Conservation (phyloP, 805 yeast species). For the Yamadazyma olivae region DNA sequence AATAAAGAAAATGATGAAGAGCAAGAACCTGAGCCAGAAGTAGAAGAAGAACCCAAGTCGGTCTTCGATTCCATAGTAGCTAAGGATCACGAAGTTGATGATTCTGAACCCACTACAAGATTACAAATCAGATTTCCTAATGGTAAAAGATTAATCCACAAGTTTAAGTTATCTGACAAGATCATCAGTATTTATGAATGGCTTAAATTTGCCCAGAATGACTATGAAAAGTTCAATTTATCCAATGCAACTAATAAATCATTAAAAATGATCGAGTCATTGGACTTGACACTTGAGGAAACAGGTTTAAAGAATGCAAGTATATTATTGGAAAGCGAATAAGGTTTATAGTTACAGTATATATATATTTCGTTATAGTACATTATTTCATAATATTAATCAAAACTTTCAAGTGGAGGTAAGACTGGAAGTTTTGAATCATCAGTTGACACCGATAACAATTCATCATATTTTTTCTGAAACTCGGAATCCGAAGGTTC, state of each 20-base stretch:
- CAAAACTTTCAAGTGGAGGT: conserved; percentile 10
- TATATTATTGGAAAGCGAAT: conserved; percentile 56
- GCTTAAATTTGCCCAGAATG: conserved; percentile 52
- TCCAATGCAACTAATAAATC: conserved; percentile 31
- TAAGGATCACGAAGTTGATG: conserved; percentile 62
- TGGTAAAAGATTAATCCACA: conserved; percentile 77
- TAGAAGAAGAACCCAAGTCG: conserved; percentile 10
- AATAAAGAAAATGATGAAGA: conserved; percentile 25
- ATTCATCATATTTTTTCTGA: conserved; percentile 2
- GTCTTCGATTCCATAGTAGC: conserved; percentile 50
- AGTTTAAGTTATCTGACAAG: conserved; percentile 55
- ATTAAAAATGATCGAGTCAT: conserved; percentile 55
- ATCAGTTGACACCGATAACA: background rate
- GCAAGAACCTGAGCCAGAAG: conserved; percentile 8
- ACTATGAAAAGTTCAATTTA: conserved; percentile 44
- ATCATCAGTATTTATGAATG: conserved; percentile 62
- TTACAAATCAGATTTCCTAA: conserved; percentile 86
- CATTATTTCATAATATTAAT: background rate
- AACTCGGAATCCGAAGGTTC: background rate
- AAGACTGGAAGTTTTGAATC: conserved; percentile 5
- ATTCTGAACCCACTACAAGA: conserved; percentile 59
- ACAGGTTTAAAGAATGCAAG: conserved; percentile 85
- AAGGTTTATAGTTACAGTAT: background rate
- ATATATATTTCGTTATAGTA: conserved; percentile 3
- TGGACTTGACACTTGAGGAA: conserved; percentile 60